Base-by-base conservation (phyloP, 2,329 filamentous ascomycete species). In the Fusarium proliferatum region DNA sequence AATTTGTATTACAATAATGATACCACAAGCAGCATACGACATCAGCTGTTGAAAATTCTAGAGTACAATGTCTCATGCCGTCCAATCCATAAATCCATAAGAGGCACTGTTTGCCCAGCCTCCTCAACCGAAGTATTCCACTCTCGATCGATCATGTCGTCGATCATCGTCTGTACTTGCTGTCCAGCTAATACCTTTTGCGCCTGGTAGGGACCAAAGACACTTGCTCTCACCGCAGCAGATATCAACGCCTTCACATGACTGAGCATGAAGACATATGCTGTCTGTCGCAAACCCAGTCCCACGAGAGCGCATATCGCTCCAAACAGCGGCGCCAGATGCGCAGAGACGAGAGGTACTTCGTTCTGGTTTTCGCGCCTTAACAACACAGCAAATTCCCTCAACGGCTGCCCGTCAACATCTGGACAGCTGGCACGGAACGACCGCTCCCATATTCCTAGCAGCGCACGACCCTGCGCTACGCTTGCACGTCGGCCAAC, bases 11-110 rank as follows among this genome's bases (percentile, higher is more conserved):
- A 67, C 63, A 67, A 69, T 76, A 77, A 81, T 79, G 80, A 82
- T 81, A 80, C 74, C 73, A 78, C 68, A 52, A 64, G 55, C 65
- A 69, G 70, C 62, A 49, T n/a, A 49, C 17, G 38, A 30, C 48
- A 43, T 67, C 78, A 96, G 76, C 93, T 95, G 82, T 96, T 96
- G 79, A 96, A 96, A 61, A 96, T 96, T 76, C 94, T 89, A 66
- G 93, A 95, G 81, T 96, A 96, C 72, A 96, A 81, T 79, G 94
- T 85, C 86, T 96, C 94, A 81, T 96, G 94, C 79, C 94, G 87
- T 7, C 94, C 94, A 78, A 95, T 87, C 93, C 94, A 96, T 38
- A 96, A 80, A 84, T 96, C 94, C 88, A 96, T 91, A 4, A 91
- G 88, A 2, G 94, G 94, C 70, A 94, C 91, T 62, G 86, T 90